Evolutionary conservation across 1,284 basidiomycete genomes (phyloP).

Genomic region (Naganishia sp.): DNA sequence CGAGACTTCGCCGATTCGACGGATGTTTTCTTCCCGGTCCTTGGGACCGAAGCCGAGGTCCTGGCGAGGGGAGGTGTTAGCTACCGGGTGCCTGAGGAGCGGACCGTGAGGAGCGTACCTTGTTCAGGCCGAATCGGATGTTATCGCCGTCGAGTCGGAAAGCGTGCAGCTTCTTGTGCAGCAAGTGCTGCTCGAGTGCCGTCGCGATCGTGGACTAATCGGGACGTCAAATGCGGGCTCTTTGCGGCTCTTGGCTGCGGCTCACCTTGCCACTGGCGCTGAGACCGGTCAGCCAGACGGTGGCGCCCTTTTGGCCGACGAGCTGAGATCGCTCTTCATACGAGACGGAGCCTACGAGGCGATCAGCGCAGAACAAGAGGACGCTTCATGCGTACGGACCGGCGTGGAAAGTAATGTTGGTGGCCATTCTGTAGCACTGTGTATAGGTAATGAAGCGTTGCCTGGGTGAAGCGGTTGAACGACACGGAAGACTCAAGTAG

Average conservation of each 20-base stretch:
- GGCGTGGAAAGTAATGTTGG: constrained; percentile 83
- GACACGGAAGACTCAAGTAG: neutral
- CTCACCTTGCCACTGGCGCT: constrained; percentile 83
- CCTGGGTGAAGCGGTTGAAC: neutral
- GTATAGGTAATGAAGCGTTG: neutral
- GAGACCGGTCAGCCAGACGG: constrained; percentile 93
- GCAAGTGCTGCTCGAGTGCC: constrained; percentile 92
- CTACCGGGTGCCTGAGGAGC: neutral
- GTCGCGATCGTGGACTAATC: constrained; percentile 91
- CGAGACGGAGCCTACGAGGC: constrained; percentile 68
- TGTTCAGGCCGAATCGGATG: constrained; percentile 94
- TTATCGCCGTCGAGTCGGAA: constrained; percentile 98
- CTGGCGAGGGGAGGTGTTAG: constrained; percentile 35
- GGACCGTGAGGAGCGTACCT: constrained; percentile 47
- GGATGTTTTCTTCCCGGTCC: constrained; percentile 95
- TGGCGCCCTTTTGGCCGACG: constrained; percentile 77
- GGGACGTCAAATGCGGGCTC: neutral
- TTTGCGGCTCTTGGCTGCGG: constrained; percentile 4
- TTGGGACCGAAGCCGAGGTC: constrained; percentile 95
- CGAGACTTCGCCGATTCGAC: constrained; percentile 95
- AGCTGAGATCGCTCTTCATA: constrained; percentile 66
- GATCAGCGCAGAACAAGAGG: neutral
- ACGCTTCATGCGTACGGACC: constrained; percentile 49
- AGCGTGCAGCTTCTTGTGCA: constrained; percentile 79
- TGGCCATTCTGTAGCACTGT: constrained; percentile 62